Evolutionary conservation across 78 protist species (phyloP).

Genomic region (Blattamonas nauphoetae): DNA sequence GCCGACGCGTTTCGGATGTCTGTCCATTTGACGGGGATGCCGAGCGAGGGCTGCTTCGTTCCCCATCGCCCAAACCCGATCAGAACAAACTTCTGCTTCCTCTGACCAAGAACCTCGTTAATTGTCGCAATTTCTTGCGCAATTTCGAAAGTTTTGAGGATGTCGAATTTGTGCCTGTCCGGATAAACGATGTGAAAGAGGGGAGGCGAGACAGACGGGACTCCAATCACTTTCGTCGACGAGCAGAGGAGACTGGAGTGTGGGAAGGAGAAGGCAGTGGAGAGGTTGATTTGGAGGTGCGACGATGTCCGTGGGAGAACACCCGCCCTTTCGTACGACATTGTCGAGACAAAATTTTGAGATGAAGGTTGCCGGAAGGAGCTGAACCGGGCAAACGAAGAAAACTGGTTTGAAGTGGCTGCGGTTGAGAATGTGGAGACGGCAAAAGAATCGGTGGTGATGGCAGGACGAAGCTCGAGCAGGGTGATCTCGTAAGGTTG

Average conservation of each 20-base stretch:
- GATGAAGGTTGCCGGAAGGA: background rate
- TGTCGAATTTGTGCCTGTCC: background rate
- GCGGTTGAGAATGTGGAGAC: background rate
- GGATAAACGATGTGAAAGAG: background rate
- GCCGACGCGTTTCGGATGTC: background rate
- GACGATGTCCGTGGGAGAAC: no score
- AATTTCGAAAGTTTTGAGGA: background rate
- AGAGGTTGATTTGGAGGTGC: background rate
- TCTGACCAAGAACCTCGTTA: background rate
- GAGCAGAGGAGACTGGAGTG: background rate
- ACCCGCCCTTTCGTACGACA: no score
- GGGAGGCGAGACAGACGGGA: background rate
- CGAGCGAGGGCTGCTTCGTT: background rate
- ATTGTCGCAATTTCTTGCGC: background rate
- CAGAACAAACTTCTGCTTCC: background rate
- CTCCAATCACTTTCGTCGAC: background rate
- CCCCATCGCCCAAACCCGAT: background rate
- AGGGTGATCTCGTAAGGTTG: background rate
- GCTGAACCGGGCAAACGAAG: background rate
- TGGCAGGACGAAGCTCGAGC: background rate
- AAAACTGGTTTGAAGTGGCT: background rate
- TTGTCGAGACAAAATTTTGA: no score
- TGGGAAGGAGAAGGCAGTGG: background rate
- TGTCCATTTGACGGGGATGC: background rate
- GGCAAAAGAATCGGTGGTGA: background rate